Percentiles rank a stretch among this genome's conserved stretches.
Conservation (phyloP, 306 rosid genomes). For the Trifolium fragiferum region DNA sequence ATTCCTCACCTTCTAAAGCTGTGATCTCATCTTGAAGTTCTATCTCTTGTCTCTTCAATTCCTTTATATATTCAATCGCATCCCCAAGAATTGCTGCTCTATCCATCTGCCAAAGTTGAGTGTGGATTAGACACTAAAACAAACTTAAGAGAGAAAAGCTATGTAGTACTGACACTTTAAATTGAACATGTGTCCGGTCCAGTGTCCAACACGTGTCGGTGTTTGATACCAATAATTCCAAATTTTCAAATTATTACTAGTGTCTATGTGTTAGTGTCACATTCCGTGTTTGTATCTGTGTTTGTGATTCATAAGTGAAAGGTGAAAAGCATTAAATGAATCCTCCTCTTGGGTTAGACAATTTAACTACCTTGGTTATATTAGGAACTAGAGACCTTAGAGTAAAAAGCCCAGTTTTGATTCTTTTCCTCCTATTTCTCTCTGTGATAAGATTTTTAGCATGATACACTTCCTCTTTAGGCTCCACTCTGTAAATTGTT, state of each 20-base stretch:
- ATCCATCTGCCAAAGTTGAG: slow-evolving; percentile 66
- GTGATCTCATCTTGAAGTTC: slow-evolving; percentile 58
- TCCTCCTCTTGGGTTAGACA: slow-evolving; percentile 4
- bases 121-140: slow-evolving; percentile 10
- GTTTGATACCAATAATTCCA: too few relatives aligned
- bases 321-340: background rate
- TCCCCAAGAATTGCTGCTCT: slow-evolving; percentile 67
- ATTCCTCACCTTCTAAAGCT: slow-evolving; percentile 57
- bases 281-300: too few relatives aligned
- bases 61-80: slow-evolving; percentile 71
- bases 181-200: too few relatives aligned
- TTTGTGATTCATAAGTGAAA: too few relatives aligned
- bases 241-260: too few relatives aligned
- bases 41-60: slow-evolving; percentile 54
- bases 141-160: slow-evolving; percentile 11
- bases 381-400: slow-evolving; percentile 85
- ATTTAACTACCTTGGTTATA: slow-evolving; percentile 72
- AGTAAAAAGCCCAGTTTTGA: slow-evolving; percentile 54
- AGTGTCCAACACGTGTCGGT: too few relatives aligned
- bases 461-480: slow-evolving; percentile 45
- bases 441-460: slow-evolving; percentile 79
- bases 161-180: too few relatives aligned
- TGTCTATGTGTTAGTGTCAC: too few relatives aligned
- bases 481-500: slow-evolving; percentile 37
- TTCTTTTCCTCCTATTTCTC: slow-evolving; percentile 83